Conservation (phyloP, 495 filamentous ascomycete species). For the Patellaria atrata region DNA sequence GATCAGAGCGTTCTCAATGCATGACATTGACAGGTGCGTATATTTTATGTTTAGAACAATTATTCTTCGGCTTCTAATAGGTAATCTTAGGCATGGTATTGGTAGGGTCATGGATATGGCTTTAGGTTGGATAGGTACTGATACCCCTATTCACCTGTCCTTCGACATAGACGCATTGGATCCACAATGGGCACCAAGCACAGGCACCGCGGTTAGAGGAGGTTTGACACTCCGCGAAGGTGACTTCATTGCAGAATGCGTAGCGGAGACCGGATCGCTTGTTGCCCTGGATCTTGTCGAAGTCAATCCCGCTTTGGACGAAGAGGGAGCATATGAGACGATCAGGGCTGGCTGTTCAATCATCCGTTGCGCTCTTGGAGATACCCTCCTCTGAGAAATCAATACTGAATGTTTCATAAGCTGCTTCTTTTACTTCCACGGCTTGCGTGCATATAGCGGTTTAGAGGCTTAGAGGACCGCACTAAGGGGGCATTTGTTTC, state of each 20-base stretch:
- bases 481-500: too few species aligned
- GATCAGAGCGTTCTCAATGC: slow-evolving; percentile 96
- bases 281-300: slow-evolving; percentile 91
- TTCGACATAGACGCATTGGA: slow-evolving; percentile 97
- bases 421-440: too few species aligned
- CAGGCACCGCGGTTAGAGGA: slow-evolving; percentile 89
- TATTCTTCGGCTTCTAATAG: not conserved
- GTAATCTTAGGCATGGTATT: slow-evolving; percentile 67
- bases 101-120: slow-evolving; percentile 97
- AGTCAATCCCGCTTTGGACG: slow-evolving; percentile 80
- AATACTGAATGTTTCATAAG: too few species aligned
- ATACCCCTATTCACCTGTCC: slow-evolving; percentile 90
- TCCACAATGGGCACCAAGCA: slow-evolving; percentile 90
- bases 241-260: slow-evolving; percentile 93
- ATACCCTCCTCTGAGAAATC: slow-evolving; percentile 70
- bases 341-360: slow-evolving; percentile 81
- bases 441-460: too few species aligned
- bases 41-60: slow-evolving; percentile 1
- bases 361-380: slow-evolving; percentile 80
- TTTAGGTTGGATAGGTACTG: slow-evolving; percentile 78
- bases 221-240: slow-evolving; percentile 90
- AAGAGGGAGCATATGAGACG: slow-evolving; percentile 68
- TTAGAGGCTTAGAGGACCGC: too few species aligned
- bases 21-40: slow-evolving; percentile 78
- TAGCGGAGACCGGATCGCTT: slow-evolving; percentile 83